Base-by-base conservation (phyloP, 1,139 yeast species). In the Lizanozyma gosingica region DNA sequence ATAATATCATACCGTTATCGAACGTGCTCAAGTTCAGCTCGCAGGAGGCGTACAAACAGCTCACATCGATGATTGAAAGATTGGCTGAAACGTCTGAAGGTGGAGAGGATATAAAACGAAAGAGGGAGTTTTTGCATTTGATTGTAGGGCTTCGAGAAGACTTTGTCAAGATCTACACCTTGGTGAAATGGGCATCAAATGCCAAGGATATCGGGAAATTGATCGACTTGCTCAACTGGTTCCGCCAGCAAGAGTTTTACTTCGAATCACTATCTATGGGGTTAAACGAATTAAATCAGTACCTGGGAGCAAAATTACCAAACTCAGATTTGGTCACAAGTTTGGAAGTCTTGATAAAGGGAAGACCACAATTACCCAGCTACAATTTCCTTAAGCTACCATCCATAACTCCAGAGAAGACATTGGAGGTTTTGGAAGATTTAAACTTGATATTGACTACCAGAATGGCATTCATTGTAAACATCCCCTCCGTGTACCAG, bases 241-340 rank as follows among this genome's bases (percentile, higher is more conserved):
- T 90, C 38, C 70, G 94, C 17, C 53, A 57, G 45, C 88, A 86
- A 44, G 94, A 88, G 50, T 80, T 82, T 47, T 78, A 78, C 56
- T 75, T 82, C 39, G 87, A 85, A 44, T 78, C 83, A 42, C 52
- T 71, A 43, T 41, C 54, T 70, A 38, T 76, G 71, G 80, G 84
- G 68, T 39, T 72, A 47, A 72, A 72, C 38, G 77, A 76, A 40
- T 60, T 78, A 29, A 82, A 83, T 48, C 76, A 80, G 35, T 78
- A 82, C 33, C 68, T 88, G 4, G 86, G 90, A 15, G 97, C 97
- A 1, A 86, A 87, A 53, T 63, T 90, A 44, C 94, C 96, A 4
- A 85, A 87, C 57, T 92, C 95, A 1, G 97, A 92, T 58, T 60
- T 92, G 32, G 73, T 79, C 35, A 88, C 97, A 0, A 87, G 95